phyloP scores from a whole-genome alignment of 192 early-diverging fungal genomes.

The Coemansia sp. region DNA sequence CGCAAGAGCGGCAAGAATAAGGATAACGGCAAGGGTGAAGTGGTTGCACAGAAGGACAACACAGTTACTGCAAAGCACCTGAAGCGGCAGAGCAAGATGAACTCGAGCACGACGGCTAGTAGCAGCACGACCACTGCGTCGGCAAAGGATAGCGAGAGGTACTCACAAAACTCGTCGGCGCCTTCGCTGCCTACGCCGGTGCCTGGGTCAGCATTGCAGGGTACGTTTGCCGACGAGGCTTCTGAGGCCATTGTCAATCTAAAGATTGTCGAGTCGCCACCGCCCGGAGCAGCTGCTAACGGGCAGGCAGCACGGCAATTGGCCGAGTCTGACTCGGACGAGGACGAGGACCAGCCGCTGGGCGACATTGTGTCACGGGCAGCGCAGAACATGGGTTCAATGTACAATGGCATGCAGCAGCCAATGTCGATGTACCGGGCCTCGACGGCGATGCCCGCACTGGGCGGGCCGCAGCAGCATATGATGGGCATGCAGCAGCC shows the following conservation, averaged over 20 bases:
- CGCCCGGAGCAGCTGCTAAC: constrained; percentile 8
- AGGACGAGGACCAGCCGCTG: constrained; percentile 44
- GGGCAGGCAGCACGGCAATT: constrained; percentile 27
- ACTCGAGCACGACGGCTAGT: constrained; percentile 4
- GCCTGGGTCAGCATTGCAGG: constrained; percentile 18
- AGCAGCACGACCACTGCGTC: constrained; percentile 34
- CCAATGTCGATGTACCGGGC: constrained; percentile 45
- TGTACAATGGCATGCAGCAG: constrained; percentile 16
- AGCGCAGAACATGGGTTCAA: constrained; percentile 22
- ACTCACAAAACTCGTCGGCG: constrained; percentile 42
- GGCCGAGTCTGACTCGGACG: constrained; percentile 43
- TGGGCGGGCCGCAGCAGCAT: constrained; percentile 30
- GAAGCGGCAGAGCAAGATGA: constrained; percentile 12
- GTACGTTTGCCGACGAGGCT: constrained; percentile 49
- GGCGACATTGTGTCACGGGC: constrained; percentile 35
- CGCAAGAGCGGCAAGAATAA: constrained; percentile 47
- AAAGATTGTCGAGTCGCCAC: constrained; percentile 45
- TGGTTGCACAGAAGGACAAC: constrained; percentile 18
- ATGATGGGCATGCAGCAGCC: constrained; percentile 23
- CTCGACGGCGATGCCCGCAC: constrained; percentile 24
- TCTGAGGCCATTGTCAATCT: constrained; percentile 46
- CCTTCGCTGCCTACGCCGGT: constrained; percentile 43
- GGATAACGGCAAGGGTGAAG: constrained; percentile 28
- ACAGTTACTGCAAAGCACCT: constrained; percentile 7
- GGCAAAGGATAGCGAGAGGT: constrained; percentile 30